Evolutionary conservation across 805 yeast species (phyloP).

Genomic region (Kodamaea kaohsiungensis): DNA sequence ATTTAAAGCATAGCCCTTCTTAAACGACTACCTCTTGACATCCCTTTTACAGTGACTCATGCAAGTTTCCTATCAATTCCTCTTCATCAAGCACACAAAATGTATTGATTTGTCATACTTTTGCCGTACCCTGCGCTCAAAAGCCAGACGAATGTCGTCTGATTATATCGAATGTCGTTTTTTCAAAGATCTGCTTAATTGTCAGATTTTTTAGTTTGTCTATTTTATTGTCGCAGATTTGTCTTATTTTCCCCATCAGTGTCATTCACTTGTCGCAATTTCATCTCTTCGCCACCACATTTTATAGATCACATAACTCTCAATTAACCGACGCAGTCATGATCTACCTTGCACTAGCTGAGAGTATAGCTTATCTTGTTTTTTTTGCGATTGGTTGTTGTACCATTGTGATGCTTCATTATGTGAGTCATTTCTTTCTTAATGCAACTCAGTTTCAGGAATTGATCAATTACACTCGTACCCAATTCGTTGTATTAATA

Average conservation of each 20-base stretch:
- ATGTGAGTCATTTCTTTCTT: conserved; percentile 2
- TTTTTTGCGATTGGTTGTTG: conserved; percentile 5
- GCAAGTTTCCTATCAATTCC: too few species aligned
- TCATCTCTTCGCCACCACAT: background rate
- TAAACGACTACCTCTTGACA: too few species aligned
- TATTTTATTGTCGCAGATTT: background rate
- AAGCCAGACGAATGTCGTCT: too few species aligned
- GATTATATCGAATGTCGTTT: too few species aligned
- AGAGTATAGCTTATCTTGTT: background rate
- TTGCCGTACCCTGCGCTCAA: too few species aligned
- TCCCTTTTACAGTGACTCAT: too few species aligned
- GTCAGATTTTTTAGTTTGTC: background rate
- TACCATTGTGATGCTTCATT: background rate
- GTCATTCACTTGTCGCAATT: background rate
- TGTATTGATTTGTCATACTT: background rate
- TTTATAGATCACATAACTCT: background rate
- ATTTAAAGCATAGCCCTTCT: too few species aligned
- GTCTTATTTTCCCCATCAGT: background rate
- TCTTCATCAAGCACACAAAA: background rate
- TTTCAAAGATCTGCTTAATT: too few species aligned
- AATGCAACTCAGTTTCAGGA: conserved; percentile 32
- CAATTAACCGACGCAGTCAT: background rate
- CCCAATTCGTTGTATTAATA: conserved; percentile 55
- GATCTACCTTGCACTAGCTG: background rate
- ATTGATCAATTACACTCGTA: conserved; percentile 55